Percentiles rank a stretch among this genome's conserved stretches.
phyloP scores from a whole-genome alignment of 805 yeast species.

The Kodamaea hsintzibuensis region DNA sequence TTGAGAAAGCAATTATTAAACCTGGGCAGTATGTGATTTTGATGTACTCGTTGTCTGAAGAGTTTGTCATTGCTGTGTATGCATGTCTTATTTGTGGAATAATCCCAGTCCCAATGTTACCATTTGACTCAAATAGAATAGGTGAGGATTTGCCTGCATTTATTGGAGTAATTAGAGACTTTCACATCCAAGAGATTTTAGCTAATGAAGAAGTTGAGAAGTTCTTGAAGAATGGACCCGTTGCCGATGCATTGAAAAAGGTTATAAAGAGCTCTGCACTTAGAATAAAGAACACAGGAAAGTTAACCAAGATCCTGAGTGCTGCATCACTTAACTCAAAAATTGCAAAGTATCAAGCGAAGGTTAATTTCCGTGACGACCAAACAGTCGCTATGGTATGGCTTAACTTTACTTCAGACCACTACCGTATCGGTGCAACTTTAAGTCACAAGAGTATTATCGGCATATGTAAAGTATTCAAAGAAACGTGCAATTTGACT shows the following conservation, averaged over 20 bases:
- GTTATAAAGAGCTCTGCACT: slow-evolving; percentile 41
- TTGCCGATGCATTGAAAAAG: slow-evolving; percentile 58
- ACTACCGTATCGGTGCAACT: slow-evolving; percentile 57
- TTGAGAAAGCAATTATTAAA: slow-evolving; percentile 61
- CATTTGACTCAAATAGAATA: slow-evolving; percentile 63
- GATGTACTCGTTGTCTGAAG: slow-evolving; percentile 86
- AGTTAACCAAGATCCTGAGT: slow-evolving; percentile 46
- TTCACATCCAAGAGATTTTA: slow-evolving; percentile 67
- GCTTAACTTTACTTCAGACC: slow-evolving; percentile 73
- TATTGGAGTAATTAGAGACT: slow-evolving; percentile 65
- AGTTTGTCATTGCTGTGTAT: slow-evolving; percentile 75
- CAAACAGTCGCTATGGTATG: slow-evolving; percentile 59
- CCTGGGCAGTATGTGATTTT: slow-evolving; percentile 76
- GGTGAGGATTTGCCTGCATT: slow-evolving; percentile 75
- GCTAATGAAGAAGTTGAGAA: slow-evolving; percentile 77
- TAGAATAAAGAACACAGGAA: slow-evolving; percentile 66
- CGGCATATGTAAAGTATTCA: slow-evolving; percentile 81
- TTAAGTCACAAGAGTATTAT: slow-evolving; percentile 64
- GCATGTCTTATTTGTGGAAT: slow-evolving; percentile 86
- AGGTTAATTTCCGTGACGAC: slow-evolving; percentile 38
- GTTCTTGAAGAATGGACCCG: slow-evolving; percentile 65
- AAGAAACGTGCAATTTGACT: slow-evolving; percentile 86
- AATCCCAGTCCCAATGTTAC: slow-evolving; percentile 73
- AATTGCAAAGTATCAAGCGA: slow-evolving; percentile 44
- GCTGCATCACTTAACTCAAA: slow-evolving; percentile 43